Conservation (phyloP, 2,329 filamentous ascomycete genomes). For the Ceratocystiopsis sp. region DNA sequence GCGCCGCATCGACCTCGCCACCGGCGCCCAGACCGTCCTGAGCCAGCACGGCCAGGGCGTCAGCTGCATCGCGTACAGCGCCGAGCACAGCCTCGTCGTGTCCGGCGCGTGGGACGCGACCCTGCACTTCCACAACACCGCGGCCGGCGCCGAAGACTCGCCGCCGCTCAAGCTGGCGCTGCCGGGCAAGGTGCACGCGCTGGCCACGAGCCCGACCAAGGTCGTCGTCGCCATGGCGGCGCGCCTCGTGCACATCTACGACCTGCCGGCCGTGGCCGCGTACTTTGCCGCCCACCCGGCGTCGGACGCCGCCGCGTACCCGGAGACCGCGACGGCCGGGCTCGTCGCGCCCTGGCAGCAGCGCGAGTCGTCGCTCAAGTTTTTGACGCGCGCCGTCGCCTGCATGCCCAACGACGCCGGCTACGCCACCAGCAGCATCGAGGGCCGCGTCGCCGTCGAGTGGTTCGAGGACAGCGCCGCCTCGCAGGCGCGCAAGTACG, state of each 20-base stretch:
- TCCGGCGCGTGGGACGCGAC: constrained; percentile 91
- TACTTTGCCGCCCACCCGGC: constrained; percentile 27
- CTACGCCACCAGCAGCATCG: constrained; percentile 83
- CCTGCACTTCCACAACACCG: constrained; percentile 62
- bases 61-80: constrained; percentile 68
- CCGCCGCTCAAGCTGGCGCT: constrained; percentile 24
- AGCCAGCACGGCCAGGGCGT: constrained; percentile 68
- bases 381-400: constrained; percentile 80
- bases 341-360: constrained; percentile 72
- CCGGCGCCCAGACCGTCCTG: constrained; percentile 54
- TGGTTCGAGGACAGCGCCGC: constrained; percentile 87
- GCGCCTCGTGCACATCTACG: constrained; percentile 87
- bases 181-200: constrained; percentile 75
- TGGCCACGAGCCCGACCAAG: constrained; percentile 61
- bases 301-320: constrained; percentile 5
- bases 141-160: not conserved
- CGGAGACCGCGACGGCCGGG: constrained; percentile 20
- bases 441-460: constrained; percentile 89
- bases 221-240: constrained; percentile 92
- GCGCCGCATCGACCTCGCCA: constrained; percentile 53
- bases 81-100: constrained; percentile 61
- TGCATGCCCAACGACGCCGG: constrained; percentile 96
- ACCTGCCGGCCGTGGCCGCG: constrained; percentile 50
- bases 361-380: constrained; percentile 86
- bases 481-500: constrained; percentile 85